These are phyloP conservation scores for Sclerotinia sclerotiorum DNA, from an alignment of 2,329 filamentous ascomycete genomes.

Conservation along the genomic window DNA sequence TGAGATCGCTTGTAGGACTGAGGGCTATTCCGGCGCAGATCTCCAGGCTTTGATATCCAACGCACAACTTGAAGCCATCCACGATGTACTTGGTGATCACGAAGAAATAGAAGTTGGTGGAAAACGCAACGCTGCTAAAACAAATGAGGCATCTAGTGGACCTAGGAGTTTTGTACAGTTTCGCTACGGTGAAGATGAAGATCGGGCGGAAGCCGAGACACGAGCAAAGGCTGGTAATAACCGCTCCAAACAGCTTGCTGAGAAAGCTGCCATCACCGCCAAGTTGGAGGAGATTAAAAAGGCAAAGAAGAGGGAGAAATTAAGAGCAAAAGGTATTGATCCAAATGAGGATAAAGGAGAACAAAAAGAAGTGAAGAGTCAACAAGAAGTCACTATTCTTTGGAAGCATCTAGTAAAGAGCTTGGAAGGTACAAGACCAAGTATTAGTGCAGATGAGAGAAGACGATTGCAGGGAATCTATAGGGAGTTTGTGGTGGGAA, in stretches of 20 bases:
- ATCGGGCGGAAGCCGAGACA: conserved; percentile 46
- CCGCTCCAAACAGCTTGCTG: conserved; percentile 60
- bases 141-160: conserved; percentile 35
- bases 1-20: conserved; percentile 77
- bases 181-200: conserved; percentile 67
- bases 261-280: conserved; percentile 75
- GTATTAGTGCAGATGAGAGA: conserved; percentile 78
- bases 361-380: conserved; percentile 47
- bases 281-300: conserved; percentile 80
- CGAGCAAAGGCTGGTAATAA: conserved; percentile 48
- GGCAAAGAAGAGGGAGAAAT: conserved; percentile 51
- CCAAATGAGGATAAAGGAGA: conserved; percentile 29
- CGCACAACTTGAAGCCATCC: conserved; percentile 93
- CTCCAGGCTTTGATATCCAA: conserved; percentile 95
- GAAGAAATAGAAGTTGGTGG: conserved; percentile 43
- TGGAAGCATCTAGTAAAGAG: conserved; percentile 83
- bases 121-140: conserved; percentile 31
- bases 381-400: conserved; percentile 73
- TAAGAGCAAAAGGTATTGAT: conserved; percentile 31
- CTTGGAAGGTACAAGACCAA: conserved; percentile 73
- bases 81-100: conserved; percentile 77
- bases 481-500: conserved; percentile 84
- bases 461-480: conserved; percentile 78
- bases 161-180: conserved; percentile 74
- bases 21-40: conserved; percentile 92